Evolutionary conservation across 768 basidiomycete genomes (phyloP).

Genomic region (Plicaturopsis crispa): DNA sequence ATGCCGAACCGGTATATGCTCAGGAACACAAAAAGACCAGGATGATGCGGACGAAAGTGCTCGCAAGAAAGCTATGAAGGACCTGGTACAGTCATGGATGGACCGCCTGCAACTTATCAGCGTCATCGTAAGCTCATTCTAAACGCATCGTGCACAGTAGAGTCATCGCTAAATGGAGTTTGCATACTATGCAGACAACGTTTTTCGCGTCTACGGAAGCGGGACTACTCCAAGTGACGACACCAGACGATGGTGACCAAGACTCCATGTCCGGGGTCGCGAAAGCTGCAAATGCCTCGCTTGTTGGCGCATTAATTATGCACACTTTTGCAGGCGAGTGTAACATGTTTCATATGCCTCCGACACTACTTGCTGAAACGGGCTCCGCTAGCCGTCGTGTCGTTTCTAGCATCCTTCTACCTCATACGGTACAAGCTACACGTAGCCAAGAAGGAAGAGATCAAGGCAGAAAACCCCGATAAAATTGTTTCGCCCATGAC

Average conservation of each 20-base stretch:
- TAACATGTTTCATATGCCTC: constrained; percentile 41
- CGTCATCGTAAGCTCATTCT: constrained; percentile 22
- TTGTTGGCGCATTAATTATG: not conserved
- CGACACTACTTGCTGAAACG: constrained; percentile 46
- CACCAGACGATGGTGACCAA: constrained; percentile 10
- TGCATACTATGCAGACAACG: not conserved
- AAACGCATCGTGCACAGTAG: constrained; percentile 15
- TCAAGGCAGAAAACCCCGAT: constrained; percentile 23
- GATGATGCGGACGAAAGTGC: constrained; percentile 28
- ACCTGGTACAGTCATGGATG: not conserved
- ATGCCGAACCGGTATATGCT: not conserved
- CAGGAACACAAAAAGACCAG: constrained; percentile 43
- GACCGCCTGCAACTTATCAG: not conserved
- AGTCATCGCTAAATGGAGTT: constrained; percentile 6
- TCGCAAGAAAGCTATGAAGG: not conserved
- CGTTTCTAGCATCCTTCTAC: not conserved
- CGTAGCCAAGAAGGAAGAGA: constrained; percentile 25
- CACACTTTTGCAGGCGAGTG: not conserved
- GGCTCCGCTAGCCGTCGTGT: constrained; percentile 23
- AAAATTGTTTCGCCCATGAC: not conserved
- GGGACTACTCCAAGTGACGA: not conserved
- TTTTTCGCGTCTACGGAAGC: not conserved
- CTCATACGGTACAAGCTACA: not conserved
- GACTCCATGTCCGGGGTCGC: not conserved
- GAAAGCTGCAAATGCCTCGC: constrained; percentile 19